Conservation (phyloP, 805 yeast genomes). For the Suhomyces faveliae region DNA sequence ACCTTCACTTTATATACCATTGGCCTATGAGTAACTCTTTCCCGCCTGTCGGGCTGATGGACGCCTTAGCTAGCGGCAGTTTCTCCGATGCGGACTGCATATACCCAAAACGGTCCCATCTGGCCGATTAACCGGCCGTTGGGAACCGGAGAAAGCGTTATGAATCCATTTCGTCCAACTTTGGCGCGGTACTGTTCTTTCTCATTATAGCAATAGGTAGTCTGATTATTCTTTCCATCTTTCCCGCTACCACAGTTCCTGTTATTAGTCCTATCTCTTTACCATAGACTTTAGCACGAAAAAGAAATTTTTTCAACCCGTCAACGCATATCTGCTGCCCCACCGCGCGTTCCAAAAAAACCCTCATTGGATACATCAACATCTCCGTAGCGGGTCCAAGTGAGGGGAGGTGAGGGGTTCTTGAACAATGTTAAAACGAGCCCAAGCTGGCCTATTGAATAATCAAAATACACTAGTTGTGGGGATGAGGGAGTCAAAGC, state of each 20-base stretch:
- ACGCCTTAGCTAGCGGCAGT: not conserved
- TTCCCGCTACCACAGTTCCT: not conserved
- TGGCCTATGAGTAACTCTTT: not conserved
- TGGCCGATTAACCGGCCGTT: not conserved
- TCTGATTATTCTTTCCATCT: not conserved
- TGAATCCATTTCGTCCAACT: not conserved
- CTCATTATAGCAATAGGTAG: not conserved
- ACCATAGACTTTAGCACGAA: not conserved
- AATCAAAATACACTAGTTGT: not conserved
- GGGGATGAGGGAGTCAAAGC: no score
- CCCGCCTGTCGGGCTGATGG: slow-evolving; percentile 3
- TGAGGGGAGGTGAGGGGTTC: slow-evolving; percentile 2
- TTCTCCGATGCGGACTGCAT: slow-evolving; percentile 1
- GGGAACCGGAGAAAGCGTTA: not conserved
- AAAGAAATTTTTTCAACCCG: not conserved
- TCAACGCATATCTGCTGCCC: not conserved
- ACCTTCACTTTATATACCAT: not conserved
- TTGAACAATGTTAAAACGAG: not conserved
- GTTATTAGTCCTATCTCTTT: not conserved
- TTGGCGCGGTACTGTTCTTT: not conserved
- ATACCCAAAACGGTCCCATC: not conserved
- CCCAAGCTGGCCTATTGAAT: not conserved
- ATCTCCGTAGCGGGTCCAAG: not conserved
- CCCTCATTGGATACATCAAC: not conserved
- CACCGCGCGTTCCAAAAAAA: not conserved